Evolutionary conservation across 2,329 filamentous ascomycete genomes (phyloP).

Genomic region (Ceratocystis lukuohia): DNA sequence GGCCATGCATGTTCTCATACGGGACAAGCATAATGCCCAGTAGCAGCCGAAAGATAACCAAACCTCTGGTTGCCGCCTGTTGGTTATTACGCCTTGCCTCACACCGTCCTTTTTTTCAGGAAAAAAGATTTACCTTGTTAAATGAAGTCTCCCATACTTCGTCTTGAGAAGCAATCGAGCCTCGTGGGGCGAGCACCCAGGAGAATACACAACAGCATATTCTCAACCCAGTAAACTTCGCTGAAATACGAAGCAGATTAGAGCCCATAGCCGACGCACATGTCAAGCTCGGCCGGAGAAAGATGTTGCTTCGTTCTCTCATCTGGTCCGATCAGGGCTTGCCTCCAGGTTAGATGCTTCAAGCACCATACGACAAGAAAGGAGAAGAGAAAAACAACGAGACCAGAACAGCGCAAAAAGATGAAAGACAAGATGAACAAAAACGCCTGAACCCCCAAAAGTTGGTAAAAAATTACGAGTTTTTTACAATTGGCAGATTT

Average conservation of each 20-base stretch:
- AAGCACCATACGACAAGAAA: not conserved
- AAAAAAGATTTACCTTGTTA: conserved; percentile 1
- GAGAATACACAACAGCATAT: conserved; percentile 4
- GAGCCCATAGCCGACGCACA: not conserved
- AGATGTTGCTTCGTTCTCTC: conserved; percentile 4
- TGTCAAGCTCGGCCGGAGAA: not conserved
- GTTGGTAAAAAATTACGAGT: not conserved
- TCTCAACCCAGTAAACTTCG: not conserved
- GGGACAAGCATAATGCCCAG: not conserved
- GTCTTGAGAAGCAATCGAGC: not conserved
- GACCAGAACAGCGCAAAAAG: conserved; percentile 9
- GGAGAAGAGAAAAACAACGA: not conserved
- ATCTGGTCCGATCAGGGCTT: not conserved
- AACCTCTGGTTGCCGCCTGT: not conserved
- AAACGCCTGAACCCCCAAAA: conserved; percentile 19
- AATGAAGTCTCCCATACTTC: not conserved
- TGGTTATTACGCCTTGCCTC: not conserved
- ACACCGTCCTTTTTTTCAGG: not conserved
- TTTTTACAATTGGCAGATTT: conserved; percentile 19
- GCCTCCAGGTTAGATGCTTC: not conserved
- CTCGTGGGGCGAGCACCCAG: not conserved
- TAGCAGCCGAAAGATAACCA: not conserved
- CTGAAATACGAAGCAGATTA: not conserved
- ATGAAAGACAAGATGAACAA: conserved; percentile 17
- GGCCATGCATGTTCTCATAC: not conserved